These are phyloP conservation scores for Dothistroma septosporum DNA, from an alignment of 2,329 filamentous ascomycete species.

Conservation along the genomic window DNA sequence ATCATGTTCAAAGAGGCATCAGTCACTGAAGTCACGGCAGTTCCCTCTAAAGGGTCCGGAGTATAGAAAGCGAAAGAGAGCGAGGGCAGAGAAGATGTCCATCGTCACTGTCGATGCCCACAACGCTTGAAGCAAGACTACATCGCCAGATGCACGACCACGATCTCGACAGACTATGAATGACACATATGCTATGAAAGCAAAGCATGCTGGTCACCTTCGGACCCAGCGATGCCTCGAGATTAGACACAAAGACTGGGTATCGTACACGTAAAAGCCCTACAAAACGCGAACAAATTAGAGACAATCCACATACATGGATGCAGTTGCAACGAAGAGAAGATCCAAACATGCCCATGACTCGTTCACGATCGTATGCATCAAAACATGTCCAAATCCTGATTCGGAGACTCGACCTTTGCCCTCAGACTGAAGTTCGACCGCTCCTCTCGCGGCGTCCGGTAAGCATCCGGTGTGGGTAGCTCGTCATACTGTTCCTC, in stretches of 20 bases:
- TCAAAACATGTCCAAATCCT: slow-evolving; percentile 27
- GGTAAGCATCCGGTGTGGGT: slow-evolving; percentile 28
- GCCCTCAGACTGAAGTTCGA: slow-evolving; percentile 19
- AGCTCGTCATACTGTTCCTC: slow-evolving; percentile 17
- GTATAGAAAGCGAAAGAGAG: not conserved
- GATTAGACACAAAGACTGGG: not conserved
- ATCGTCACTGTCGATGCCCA: too few relatives aligned
- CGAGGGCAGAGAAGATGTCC: not conserved
- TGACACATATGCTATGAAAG: not conserved
- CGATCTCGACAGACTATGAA: not conserved
- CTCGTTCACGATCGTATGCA: not conserved
- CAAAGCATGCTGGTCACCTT: not conserved
- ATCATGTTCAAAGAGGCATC: not conserved
- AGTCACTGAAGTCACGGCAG: not conserved
- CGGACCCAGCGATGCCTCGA: not conserved
- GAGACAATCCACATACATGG: not conserved
- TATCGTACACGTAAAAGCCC: not conserved
- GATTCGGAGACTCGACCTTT: slow-evolving; percentile 5
- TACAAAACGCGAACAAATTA: not conserved
- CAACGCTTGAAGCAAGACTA: not conserved
- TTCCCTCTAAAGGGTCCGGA: not conserved
- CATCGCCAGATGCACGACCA: not conserved
- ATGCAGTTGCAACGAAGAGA: not conserved
- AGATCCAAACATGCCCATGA: not conserved
- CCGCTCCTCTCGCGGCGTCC: slow-evolving; percentile 30